Evolutionary conservation across 2,329 filamentous ascomycete genomes (phyloP).

Genomic region (Alternaria postmessia): DNA sequence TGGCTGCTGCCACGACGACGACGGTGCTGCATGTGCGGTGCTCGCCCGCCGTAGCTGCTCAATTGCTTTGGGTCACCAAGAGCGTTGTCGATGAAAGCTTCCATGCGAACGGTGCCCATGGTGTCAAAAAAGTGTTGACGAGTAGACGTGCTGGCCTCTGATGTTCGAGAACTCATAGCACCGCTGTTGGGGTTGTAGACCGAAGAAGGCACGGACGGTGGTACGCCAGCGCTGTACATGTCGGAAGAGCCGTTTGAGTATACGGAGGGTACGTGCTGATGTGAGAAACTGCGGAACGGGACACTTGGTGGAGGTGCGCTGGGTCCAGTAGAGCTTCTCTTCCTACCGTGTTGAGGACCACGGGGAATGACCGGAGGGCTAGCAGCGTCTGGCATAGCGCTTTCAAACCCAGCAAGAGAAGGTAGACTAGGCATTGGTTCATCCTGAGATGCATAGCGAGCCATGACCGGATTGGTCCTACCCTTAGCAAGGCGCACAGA

Average conservation of each 20-base stretch:
- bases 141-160: constrained; percentile 59
- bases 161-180: constrained; percentile 60
- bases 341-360: constrained; percentile 76
- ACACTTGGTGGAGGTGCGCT: constrained; percentile 72
- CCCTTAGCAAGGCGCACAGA: constrained; percentile 90
- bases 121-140: constrained; percentile 78
- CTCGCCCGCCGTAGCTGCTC: constrained; percentile 19
- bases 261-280: constrained; percentile 51
- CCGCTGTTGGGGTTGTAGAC: constrained; percentile 52
- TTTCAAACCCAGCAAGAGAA: constrained; percentile 38
- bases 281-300: constrained; percentile 79
- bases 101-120: constrained; percentile 91
- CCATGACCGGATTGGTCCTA: constrained; percentile 53
- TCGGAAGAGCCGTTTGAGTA: constrained; percentile 52
- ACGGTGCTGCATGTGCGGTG: constrained; percentile 34
- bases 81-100: constrained; percentile 81
- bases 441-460: constrained; percentile 44
- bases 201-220: constrained; percentile 48
- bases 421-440: constrained; percentile 45
- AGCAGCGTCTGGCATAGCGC: constrained; percentile 68
- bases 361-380: constrained; percentile 77
- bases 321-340: constrained; percentile 88
- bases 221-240: constrained; percentile 44
- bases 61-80: constrained; percentile 34
- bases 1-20: constrained; percentile 47